Evolutionary conservation across 768 basidiomycete genomes (phyloP).

Genomic region (Aureoboletus auriporus): DNA sequence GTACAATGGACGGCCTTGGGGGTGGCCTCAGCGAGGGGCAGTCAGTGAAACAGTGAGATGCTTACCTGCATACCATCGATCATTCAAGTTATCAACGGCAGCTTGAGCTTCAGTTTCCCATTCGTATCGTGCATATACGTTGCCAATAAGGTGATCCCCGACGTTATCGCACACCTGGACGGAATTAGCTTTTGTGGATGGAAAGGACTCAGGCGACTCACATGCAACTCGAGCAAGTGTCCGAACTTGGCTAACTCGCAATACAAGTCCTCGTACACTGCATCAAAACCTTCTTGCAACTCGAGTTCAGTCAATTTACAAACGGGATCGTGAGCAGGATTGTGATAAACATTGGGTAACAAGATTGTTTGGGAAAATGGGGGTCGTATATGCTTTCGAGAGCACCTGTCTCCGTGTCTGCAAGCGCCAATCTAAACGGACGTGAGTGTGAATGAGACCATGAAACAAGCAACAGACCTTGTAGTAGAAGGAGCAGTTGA

Average conservation of each 20-base stretch:
- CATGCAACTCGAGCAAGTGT: conserved; percentile 92
- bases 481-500: conserved; percentile 99
- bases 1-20: conserved; percentile 85
- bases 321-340: conserved; percentile 90
- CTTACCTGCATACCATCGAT: conserved; percentile 96
- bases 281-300: conserved; percentile 87
- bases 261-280: conserved; percentile 93
- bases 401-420: conserved; percentile 96
- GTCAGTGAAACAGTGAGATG: not conserved
- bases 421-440: conserved; percentile 87
- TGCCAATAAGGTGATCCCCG: conserved; percentile 97
- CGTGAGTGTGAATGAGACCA: conserved; percentile 1
- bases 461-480: conserved; percentile 50
- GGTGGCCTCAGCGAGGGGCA: not conserved
- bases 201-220: conserved; percentile 33
- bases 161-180: conserved; percentile 93
- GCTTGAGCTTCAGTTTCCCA: conserved; percentile 97
- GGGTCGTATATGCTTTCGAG: conserved; percentile 96
- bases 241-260: conserved; percentile 95
- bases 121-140: conserved; percentile 96
- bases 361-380: conserved; percentile 97
- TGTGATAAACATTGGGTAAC: conserved; percentile 96
- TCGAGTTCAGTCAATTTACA: conserved; percentile 87
- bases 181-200: not conserved
- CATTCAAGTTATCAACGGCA: conserved; percentile 90